phyloP scores from a whole-genome alignment of 805 yeast genomes.

The Candida rishiriensis region DNA sequence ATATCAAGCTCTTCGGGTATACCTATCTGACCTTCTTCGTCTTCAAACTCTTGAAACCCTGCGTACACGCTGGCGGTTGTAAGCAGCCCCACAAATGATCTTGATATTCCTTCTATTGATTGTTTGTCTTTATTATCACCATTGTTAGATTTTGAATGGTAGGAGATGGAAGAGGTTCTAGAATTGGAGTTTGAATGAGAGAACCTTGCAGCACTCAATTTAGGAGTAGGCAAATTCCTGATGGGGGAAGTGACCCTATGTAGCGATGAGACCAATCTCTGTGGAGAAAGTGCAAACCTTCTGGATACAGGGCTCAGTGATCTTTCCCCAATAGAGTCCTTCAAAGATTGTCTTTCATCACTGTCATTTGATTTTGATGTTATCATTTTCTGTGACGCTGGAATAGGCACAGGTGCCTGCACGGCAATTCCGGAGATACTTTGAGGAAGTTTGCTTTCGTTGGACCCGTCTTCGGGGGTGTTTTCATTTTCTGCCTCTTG shows the following conservation, averaged over 20 bases:
- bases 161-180: background rate
- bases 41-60: slow-evolving; percentile 32
- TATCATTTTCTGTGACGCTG: too few relatives aligned
- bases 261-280: slow-evolving; percentile 16
- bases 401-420: too few relatives aligned
- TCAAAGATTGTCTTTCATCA: slow-evolving; percentile 1
- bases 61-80: slow-evolving; percentile 56
- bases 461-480: too few relatives aligned
- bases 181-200: slow-evolving; percentile 1
- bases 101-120: slow-evolving; percentile 38
- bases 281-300: slow-evolving; percentile 24
- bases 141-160: background rate
- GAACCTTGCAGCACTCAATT: slow-evolving; percentile 6
- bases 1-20: slow-evolving; percentile 24
- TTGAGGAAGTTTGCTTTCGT: too few relatives aligned
- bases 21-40: slow-evolving; percentile 26
- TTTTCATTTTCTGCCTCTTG: too few relatives aligned
- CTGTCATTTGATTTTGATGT: background rate
- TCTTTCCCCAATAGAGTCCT: background rate
- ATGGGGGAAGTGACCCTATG: slow-evolving; percentile 17
- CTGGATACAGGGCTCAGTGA: slow-evolving; percentile 1
- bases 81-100: slow-evolving; percentile 49
- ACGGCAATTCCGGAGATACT: too few relatives aligned
- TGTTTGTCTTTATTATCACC: slow-evolving; percentile 11
- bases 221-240: slow-evolving; percentile 8